Evolutionary conservation across 2,329 filamentous ascomycete species (phyloP).

Genomic region (Colletotrichum abscissum): DNA sequence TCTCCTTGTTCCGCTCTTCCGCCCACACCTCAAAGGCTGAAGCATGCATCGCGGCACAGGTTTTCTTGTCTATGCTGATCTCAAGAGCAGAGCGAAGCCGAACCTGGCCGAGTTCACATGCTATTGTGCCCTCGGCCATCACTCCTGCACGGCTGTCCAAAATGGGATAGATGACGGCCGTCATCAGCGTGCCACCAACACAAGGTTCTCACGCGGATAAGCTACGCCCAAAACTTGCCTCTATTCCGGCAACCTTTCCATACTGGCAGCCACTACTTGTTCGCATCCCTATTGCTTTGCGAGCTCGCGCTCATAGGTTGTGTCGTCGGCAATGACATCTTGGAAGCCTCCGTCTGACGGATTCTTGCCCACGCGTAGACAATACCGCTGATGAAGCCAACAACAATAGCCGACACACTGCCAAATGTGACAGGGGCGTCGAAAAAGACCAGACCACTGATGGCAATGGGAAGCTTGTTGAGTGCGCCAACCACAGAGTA

Average conservation of each 20-base stretch:
- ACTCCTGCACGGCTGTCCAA: not conserved
- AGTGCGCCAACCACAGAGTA: constrained; percentile 99
- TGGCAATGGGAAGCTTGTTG: constrained; percentile 96
- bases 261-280: constrained; percentile 51
- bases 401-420: constrained; percentile 88
- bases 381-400: constrained; percentile 92
- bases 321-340: constrained; percentile 75
- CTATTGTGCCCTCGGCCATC: not conserved
- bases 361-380: constrained; percentile 92
- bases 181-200: not conserved
- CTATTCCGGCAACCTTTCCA: not conserved
- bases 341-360: constrained; percentile 76
- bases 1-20: not conserved
- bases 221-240: not conserved
- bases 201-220: not conserved
- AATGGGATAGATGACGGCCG: not conserved
- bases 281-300: constrained; percentile 89
- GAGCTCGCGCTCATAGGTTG: constrained; percentile 89
- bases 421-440: constrained; percentile 92
- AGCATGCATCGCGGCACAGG: constrained; percentile 6
- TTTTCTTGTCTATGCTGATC: not conserved
- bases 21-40: not conserved
- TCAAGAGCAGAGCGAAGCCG: not conserved
- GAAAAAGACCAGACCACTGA: constrained; percentile 95
- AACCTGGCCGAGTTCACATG: not conserved